These are phyloP conservation scores for Pseudozyma flocculosa DNA, from an alignment of 1,284 basidiomycete genomes.

Conservation along the genomic window DNA sequence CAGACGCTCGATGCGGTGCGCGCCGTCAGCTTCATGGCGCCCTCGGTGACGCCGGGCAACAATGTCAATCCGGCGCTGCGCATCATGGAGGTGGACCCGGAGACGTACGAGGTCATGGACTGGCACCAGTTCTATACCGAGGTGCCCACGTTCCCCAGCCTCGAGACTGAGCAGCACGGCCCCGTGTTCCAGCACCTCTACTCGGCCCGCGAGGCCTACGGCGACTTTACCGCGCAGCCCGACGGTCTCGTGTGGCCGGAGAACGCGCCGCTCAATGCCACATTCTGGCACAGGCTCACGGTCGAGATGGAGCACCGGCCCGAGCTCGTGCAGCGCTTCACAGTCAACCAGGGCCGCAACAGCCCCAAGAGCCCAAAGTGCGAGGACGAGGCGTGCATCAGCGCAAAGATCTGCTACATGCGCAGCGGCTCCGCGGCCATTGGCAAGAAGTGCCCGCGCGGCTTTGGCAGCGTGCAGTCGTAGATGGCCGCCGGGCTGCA, in stretches of 20 bases:
- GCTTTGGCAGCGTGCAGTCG: slow-evolving; percentile 70
- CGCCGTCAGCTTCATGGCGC: slow-evolving; percentile 65
- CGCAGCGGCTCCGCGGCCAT: slow-evolving; percentile 68
- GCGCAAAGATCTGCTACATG: slow-evolving; percentile 77
- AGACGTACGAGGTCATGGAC: slow-evolving; percentile 57
- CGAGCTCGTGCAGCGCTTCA: slow-evolving; percentile 69
- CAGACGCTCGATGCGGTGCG: slow-evolving; percentile 7
- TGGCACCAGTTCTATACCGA: slow-evolving; percentile 52
- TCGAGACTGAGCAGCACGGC: slow-evolving; percentile 66
- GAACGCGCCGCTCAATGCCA: slow-evolving; percentile 74
- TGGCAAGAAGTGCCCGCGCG: slow-evolving; percentile 65
- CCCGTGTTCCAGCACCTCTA: slow-evolving; percentile 73
- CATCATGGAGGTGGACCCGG: slow-evolving; percentile 75
- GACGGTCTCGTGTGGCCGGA: slow-evolving; percentile 64
- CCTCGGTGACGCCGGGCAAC: slow-evolving; percentile 71
- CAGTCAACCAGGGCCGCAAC: slow-evolving; percentile 71
- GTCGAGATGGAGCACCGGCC: slow-evolving; percentile 69
- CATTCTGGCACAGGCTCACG: slow-evolving; percentile 79
- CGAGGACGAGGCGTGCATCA: slow-evolving; percentile 64
- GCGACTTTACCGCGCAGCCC: slow-evolving; percentile 62
- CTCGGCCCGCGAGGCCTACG: slow-evolving; percentile 69
- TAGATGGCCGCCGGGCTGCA: too few relatives aligned
- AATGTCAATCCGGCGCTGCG: slow-evolving; percentile 78
- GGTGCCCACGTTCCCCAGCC: slow-evolving; percentile 20
- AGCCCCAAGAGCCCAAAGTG: slow-evolving; percentile 65